Base-by-base conservation (phyloP, 1,284 basidiomycete genomes). In the Irpex sp. region DNA sequence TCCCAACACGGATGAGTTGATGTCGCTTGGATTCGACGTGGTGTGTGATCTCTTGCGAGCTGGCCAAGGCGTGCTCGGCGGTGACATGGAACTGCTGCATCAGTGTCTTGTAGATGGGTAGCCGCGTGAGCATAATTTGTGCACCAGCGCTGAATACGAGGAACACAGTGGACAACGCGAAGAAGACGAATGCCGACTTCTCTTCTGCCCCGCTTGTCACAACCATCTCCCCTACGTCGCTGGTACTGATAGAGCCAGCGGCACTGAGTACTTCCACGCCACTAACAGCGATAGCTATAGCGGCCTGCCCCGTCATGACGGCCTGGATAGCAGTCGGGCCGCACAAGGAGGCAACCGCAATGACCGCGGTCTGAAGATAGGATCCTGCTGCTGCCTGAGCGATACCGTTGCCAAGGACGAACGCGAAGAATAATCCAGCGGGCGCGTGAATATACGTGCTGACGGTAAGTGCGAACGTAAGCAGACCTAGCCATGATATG, bases 251-350 rank as follows among this genome's bases (percentile, higher is more conserved):
- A 11, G 87, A 87, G 3, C 82, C 76, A 0, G 79, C 71, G 3
- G 89, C 81, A 63, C 88, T 89, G 51, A 85, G 68, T n/a, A 91
- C 82, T 68, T 93, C 89, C 0, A 92, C 84, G 1, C 78, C 77
- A 66, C 88, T 90, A 60, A 93, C 85, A 1, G 82, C 85, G 4
- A 93, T 89, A 0, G 86, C 92, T 0, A 92, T 83, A 0, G 88
- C 88, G 3, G 89, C 91, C 70, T 93, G 90, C 5, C 92, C 91
- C 1, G 90, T 83, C 79, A 93, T 83, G 70, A 88, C 78, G 5
- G 85, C 77, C 72, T 92, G 90, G 64, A 93, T 81, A 5, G 85
- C 85, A 9, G 79, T 71, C 5, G 85, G 82, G 0, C 91, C 91
- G 62, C 92, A 91, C 13, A 90, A 75, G 0, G 92, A 88, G 4